A percentile compares a stretch with the other conserved stretches of the same genome.
Conservation (phyloP, 257 asterid genomes). For the Solanum etuberosum region DNA sequence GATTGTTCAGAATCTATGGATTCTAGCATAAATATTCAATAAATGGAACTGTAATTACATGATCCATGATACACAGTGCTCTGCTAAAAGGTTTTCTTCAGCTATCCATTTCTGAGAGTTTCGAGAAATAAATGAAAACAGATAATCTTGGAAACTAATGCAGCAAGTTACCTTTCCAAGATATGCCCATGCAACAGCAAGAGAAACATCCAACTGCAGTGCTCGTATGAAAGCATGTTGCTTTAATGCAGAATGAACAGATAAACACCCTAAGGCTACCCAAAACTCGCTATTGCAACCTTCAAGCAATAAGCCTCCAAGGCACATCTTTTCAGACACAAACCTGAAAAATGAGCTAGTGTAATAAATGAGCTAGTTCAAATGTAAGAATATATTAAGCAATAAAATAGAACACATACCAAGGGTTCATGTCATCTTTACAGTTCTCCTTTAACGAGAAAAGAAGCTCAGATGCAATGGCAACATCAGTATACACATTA, state of each 20-base stretch:
- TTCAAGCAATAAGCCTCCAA: conserved; percentile 75
- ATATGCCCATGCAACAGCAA: conserved; percentile 95
- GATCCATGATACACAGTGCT: neutral
- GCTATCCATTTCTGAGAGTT: neutral
- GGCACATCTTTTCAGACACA: conserved; percentile 87
- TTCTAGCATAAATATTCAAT: neutral
- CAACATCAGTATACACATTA: conserved; percentile 66
- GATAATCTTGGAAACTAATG: neutral
- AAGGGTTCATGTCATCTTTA: conserved; percentile 21
- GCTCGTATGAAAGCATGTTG: conserved; percentile 94
- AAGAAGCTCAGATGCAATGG: conserved; percentile 61
- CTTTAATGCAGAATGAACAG: conserved; percentile 44
- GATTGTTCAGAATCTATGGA: neutral
- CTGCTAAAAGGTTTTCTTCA: neutral
- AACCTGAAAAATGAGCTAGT: conserved; percentile 43
- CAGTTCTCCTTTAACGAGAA: conserved; percentile 43
- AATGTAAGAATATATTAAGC: neutral
- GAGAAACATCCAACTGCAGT: conserved; percentile 74
- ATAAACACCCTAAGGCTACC: conserved; percentile 89
- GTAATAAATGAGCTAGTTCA: conserved; percentile 19
- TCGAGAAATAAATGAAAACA: neutral
- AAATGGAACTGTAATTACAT: neutral
- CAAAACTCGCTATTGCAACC: conserved; percentile 84
- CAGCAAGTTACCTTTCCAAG: conserved; percentile 69
- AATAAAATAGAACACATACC: conserved; percentile 37